Base-by-base conservation (phyloP, 1,284 basidiomycete species). In the Somion occarium region DNA sequence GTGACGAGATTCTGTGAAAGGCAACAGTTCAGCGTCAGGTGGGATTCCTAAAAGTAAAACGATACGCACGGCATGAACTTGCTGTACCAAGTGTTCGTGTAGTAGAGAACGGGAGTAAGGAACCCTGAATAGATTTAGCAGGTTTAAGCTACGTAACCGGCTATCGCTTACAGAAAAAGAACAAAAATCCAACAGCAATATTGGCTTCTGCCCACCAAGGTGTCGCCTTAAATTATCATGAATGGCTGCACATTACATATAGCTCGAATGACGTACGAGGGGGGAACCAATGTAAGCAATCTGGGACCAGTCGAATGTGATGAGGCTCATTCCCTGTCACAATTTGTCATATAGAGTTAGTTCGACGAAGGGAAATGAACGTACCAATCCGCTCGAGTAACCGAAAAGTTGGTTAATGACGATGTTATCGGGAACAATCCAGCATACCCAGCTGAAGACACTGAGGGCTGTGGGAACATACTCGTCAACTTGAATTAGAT, bases 191-290 rank as follows among this genome's bases (percentile, higher is more conserved):
- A 41, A 65, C 70, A 25, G 80, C 71, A 41, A 83, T 68, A 63
- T 85, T 84, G 49, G 74, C 80, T 65, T 70, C 76, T 51, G 62
- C 79, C 78, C 79, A 74, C 73, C 72, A 57, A 68, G 83, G 82
- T 0, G 76, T 75, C 13, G 81, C 76, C 44, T 18, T 18, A 37
- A 15, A 15, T 44, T 4, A 7, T 45, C 27, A 41, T 27, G 5
- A 19, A 11, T 11, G 41, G 7, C 45, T 13, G 15, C 20, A 3
- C 3, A 38, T 7, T 22, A 48, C 23, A 53, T 5, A 38, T 11
- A 18, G 27, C 27, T 5, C 92, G 93, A n/a, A 3, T 5, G 9
- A 54, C 52, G 22, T 48, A 52, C 9, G 15, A 85, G 70, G 3
- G 82, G 83, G 45, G 76, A 78, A n/a, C 77, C 79, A 52, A 80